Conservation (phyloP, 2,329 filamentous ascomycete genomes). For the Pseudopithomyces maydicus region DNA sequence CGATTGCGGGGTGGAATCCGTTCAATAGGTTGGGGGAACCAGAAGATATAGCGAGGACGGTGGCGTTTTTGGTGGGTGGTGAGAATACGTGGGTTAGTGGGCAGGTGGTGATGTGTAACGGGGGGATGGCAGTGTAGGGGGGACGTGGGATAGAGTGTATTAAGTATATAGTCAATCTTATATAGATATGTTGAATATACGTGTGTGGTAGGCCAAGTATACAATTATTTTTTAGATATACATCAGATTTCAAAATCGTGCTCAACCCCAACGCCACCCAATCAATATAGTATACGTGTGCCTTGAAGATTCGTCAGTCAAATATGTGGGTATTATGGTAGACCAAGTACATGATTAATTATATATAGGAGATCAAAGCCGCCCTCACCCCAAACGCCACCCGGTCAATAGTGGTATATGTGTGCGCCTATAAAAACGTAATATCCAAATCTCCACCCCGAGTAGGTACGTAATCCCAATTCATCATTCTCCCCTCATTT, state of each 20-base stretch:
- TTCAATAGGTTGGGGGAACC: constrained; percentile 25
- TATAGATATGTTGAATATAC: no score
- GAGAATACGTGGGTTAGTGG: constrained; percentile 33
- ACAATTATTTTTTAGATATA: no score
- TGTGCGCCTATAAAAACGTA: not conserved
- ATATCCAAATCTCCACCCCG: not conserved
- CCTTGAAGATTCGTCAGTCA: no score
- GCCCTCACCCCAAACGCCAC: not conserved
- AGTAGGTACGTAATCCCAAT: not conserved
- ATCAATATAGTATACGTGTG: no score
- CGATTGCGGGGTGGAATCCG: constrained; percentile 25
- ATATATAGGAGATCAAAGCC: not conserved
- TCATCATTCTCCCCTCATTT: not conserved
- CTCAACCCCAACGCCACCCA: no score
- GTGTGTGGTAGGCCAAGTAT: no score
- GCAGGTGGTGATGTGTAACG: constrained; percentile 34
- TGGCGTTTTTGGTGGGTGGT: constrained; percentile 24
- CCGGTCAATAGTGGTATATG: not conserved
- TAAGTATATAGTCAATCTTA: no score
- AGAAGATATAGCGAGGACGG: constrained; percentile 31
- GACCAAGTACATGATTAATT: no score
- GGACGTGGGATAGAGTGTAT: not conserved
- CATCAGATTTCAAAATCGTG: no score
- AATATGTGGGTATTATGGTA: no score
- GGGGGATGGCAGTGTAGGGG: constrained; percentile 25